phyloP scores from a whole-genome alignment of 2,329 filamentous ascomycete genomes.

The Fusarium avenaceum region DNA sequence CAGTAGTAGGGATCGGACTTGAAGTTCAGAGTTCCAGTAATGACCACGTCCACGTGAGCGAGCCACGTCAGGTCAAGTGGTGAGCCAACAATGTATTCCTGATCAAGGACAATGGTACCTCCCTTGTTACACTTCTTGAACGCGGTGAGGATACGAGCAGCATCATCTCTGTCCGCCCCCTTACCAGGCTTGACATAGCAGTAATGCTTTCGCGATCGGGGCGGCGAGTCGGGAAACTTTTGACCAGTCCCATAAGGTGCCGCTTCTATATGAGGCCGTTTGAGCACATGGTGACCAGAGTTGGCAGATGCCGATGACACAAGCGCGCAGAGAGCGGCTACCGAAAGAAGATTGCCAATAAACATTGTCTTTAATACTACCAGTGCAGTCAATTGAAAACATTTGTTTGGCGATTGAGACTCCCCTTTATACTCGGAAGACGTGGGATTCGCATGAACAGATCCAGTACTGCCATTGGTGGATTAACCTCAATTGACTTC shows the following conservation, averaged over 20 bases:
- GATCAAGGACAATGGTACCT: constrained; percentile 71
- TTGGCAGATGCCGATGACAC: constrained; percentile 26
- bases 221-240: constrained; percentile 33
- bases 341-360: constrained; percentile 17
- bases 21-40: constrained; percentile 70
- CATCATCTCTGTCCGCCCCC: constrained; percentile 35
- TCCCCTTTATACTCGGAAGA: too few species aligned
- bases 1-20: constrained; percentile 77
- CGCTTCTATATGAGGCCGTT: constrained; percentile 36
- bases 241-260: constrained; percentile 39
- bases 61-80: constrained; percentile 76
- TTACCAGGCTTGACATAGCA: constrained; percentile 42
- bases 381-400: too few species aligned
- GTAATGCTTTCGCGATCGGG: constrained; percentile 23
- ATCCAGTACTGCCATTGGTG: too few species aligned
- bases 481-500: too few species aligned
- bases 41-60: constrained; percentile 72
- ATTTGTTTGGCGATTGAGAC: too few species aligned
- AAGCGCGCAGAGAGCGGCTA: constrained; percentile 25
- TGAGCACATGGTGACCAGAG: constrained; percentile 20
- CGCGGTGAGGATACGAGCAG: constrained; percentile 36
- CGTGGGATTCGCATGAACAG: too few species aligned
- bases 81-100: constrained; percentile 72
- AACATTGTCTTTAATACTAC: too few species aligned
- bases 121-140: constrained; percentile 69